These are phyloP conservation scores for Diaporthe australafricana DNA, from an alignment of 2,329 filamentous ascomycete species.

Conservation along the genomic window DNA sequence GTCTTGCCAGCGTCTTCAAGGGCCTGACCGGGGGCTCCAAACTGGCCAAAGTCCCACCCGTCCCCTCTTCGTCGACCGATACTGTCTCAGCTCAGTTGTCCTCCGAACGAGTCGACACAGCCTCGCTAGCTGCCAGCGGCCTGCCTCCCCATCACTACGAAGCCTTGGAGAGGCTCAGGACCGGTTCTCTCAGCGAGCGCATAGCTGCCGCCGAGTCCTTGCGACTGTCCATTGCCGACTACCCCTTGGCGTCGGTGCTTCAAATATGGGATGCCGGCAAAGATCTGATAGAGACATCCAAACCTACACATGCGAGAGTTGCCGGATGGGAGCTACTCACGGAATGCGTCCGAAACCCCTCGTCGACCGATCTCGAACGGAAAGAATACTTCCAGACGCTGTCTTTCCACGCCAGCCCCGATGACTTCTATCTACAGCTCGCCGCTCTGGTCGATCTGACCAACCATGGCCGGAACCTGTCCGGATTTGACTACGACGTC, in stretches of 20 bases:
- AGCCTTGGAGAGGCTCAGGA: conserved; percentile 65
- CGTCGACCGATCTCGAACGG: conserved; percentile 74
- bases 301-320: conserved; percentile 63
- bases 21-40: conserved; percentile 66
- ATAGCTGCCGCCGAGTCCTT: conserved; percentile 69
- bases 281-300: conserved; percentile 70
- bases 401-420: conserved; percentile 64
- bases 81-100: conserved; percentile 50
- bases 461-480: conserved; percentile 69
- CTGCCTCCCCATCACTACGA: conserved; percentile 65
- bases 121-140: conserved; percentile 50
- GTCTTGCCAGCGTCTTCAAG: conserved; percentile 73
- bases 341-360: conserved; percentile 72
- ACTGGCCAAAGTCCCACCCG: conserved; percentile 62
- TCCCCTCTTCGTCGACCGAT: conserved; percentile 51
- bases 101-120: conserved; percentile 59
- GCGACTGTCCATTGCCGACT: conserved; percentile 67
- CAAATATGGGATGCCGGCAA: conserved; percentile 76
- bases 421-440: conserved; percentile 77
- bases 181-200: conserved; percentile 63
- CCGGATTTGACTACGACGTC: conserved; percentile 76
- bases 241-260: conserved; percentile 68
- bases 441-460: conserved; percentile 71
- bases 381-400: conserved; percentile 74
- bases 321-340: conserved; percentile 75